A percentile compares a stretch with the other conserved stretches of the same genome.
These are phyloP conservation scores for Solanum hybrid DNA, from an alignment of 305 asterid species.

Conservation along the genomic window DNA sequence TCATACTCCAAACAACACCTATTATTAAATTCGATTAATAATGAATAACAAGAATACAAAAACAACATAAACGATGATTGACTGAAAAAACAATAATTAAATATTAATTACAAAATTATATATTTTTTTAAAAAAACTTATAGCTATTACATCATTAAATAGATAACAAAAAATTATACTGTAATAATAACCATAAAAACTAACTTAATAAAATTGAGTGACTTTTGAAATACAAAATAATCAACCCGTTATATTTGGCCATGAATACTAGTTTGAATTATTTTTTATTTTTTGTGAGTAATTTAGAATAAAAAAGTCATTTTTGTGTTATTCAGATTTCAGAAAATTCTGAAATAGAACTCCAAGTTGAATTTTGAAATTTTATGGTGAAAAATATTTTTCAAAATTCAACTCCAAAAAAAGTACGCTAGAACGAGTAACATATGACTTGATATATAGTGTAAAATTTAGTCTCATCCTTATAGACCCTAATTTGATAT, in stretches of 20 bases:
- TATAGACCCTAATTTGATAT: neutral
- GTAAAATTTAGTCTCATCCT: neutral
- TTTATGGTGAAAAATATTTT: neutral
- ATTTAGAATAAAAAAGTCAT: neutral
- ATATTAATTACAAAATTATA: no score
- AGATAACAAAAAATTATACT: neutral
- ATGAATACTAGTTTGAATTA: neutral
- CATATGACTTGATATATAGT: neutral
- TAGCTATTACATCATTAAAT: neutral
- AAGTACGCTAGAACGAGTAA: neutral
- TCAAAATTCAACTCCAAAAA: neutral
- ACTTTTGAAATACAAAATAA: neutral
- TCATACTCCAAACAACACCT: neutral
- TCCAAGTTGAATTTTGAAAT: neutral
- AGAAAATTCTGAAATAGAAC: neutral
- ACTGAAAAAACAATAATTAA: neutral
- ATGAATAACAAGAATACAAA: neutral
- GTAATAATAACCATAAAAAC: no score
- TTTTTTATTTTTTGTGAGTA: neutral
- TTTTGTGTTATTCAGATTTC: neutral
- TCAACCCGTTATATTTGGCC: neutral
- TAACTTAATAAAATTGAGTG: neutral
- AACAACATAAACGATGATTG: neutral
- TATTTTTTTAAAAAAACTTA: no score
- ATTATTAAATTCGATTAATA: no score